Conservation (phyloP, 768 basidiomycete genomes). For the Tephrocybe sp. region DNA sequence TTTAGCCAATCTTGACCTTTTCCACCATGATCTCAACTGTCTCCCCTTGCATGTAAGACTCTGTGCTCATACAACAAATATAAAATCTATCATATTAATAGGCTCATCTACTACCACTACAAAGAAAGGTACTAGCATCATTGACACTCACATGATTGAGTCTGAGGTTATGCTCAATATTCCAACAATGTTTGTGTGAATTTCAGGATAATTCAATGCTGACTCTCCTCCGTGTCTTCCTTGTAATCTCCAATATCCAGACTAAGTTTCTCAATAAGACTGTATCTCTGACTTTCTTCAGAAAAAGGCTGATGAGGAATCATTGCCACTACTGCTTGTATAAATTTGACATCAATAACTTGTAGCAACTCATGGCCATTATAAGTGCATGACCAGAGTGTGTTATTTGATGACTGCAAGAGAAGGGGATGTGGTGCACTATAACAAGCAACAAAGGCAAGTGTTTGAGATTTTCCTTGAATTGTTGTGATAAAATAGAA, state of each 20-base stretch:
- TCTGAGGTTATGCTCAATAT: no score
- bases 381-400: constrained; percentile 6
- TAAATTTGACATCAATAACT: constrained; percentile 1
- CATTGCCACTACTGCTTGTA: constrained; percentile 1
- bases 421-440: background rate
- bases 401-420: background rate
- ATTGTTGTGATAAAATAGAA: background rate
- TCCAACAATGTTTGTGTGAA: no score
- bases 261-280: constrained; percentile 4
- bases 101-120: no score
- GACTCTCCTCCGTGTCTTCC: no score
- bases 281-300: background rate
- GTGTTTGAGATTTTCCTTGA: background rate
- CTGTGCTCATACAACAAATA: no score
- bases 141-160: no score
- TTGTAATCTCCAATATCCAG: constrained; percentile 7
- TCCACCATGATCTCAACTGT: no score
- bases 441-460: constrained; percentile 3
- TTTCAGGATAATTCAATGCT: no score
- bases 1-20: no score
- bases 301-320: background rate
- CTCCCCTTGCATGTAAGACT: no score
- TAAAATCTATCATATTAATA: no score
- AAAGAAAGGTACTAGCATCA: no score
- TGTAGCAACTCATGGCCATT: background rate